Conservation (phyloP, 495 filamentous ascomycete species). For the Venustampulla echinocandica region DNA sequence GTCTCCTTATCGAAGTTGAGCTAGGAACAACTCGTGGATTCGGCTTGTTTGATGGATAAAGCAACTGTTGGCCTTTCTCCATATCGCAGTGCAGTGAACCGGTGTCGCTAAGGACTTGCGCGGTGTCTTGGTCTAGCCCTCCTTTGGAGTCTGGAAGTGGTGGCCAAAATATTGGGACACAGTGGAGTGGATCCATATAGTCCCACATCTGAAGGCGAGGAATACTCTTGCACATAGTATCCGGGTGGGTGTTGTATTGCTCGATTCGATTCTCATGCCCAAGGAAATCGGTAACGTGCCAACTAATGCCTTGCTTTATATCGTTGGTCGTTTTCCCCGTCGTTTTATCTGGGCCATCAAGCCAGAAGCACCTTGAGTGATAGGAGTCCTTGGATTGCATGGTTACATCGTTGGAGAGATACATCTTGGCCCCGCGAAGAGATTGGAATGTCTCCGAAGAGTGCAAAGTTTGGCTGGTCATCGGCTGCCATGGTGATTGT, state of each 20-base stretch:
- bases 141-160: neutral
- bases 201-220: neutral
- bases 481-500: neutral
- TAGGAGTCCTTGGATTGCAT: neutral
- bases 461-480: neutral
- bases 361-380: neutral
- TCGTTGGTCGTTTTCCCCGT: neutral
- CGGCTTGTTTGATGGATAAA: neutral
- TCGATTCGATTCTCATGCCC: neutral
- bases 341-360: neutral
- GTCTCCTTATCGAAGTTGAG: neutral
- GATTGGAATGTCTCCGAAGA: neutral
- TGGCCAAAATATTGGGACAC: neutral
- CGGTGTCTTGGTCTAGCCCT: neutral
- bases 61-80: neutral
- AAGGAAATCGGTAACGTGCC: neutral
- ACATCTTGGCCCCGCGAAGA: neutral
- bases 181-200: neutral
- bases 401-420: neutral
- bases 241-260: neutral
- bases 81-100: neutral
- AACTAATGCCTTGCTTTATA: neutral
- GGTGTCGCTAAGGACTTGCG: neutral
- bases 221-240: neutral
- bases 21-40: neutral